Evolutionary conservation across 2,329 filamentous ascomycete genomes (phyloP).

Genomic region (Colletotrichum trifolii): DNA sequence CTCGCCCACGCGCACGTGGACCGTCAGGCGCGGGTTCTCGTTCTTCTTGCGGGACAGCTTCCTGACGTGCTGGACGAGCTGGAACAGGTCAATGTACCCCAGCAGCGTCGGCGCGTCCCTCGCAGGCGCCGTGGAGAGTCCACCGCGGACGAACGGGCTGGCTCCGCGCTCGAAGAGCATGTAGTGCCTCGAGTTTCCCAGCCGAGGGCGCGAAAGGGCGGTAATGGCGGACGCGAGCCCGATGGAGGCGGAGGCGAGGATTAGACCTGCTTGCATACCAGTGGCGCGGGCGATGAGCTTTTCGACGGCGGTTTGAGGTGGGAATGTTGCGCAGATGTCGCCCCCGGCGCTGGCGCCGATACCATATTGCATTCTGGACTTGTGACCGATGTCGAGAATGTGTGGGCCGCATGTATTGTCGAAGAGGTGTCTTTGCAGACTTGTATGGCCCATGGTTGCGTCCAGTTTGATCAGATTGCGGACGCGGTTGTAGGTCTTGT

Average conservation of each 20-base stretch:
- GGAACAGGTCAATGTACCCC: conserved; percentile 21
- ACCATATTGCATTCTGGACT: conserved; percentile 22
- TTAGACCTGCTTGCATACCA: conserved; percentile 24
- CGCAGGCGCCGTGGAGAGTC: background rate
- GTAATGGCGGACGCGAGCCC: conserved; percentile 31
- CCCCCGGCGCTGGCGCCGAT: conserved; percentile 29
- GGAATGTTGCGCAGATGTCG: conserved; percentile 33
- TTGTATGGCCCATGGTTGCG: background rate
- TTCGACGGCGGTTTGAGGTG: conserved; percentile 30
- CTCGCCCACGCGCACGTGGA: conserved; percentile 14
- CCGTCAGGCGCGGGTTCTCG: background rate
- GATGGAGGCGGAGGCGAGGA: conserved; percentile 26
- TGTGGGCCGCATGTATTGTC: conserved; percentile 13
- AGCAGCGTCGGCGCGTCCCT: background rate
- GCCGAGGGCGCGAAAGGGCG: conserved; percentile 4
- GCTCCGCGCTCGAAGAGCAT: conserved; percentile 12
- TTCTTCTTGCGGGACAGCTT: conserved; percentile 4
- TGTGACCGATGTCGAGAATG: conserved; percentile 25
- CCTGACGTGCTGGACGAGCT: conserved; percentile 13
- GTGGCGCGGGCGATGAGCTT: conserved; percentile 19
- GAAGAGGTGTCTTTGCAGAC: background rate
- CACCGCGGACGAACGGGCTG: conserved; percentile 19
- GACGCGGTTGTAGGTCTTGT: background rate
- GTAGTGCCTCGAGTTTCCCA: conserved; percentile 3
- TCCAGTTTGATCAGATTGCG: conserved; percentile 13